Percentiles rank a stretch among this genome's conserved stretches.
Conservation (phyloP, 208 protist species). For the Leishmania braziliensis region DNA sequence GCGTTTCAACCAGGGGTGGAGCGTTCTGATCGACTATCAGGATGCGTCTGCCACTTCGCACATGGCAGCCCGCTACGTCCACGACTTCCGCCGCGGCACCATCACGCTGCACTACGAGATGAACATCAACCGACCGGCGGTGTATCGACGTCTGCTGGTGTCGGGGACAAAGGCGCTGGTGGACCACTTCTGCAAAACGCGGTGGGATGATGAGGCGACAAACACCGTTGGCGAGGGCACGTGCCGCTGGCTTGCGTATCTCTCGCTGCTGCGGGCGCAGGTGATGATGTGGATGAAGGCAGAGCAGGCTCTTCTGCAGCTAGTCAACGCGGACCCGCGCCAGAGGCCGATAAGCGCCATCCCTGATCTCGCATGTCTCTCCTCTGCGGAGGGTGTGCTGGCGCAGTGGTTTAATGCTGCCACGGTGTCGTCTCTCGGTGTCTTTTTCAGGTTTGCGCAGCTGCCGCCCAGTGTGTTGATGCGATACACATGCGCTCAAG, state of each 20-base stretch:
- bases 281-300: slow-evolving; percentile 65
- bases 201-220: slow-evolving; percentile 24
- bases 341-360: slow-evolving; percentile 17
- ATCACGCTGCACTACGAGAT: slow-evolving; percentile 81
- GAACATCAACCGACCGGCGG: slow-evolving; percentile 60
- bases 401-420: slow-evolving; percentile 65
- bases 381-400: slow-evolving; percentile 52
- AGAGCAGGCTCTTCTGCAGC: slow-evolving; percentile 63
- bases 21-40: slow-evolving; percentile 76
- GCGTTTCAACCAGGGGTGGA: slow-evolving; percentile 86
- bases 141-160: slow-evolving; percentile 73
- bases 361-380: slow-evolving; percentile 42
- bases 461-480: slow-evolving; percentile 21
- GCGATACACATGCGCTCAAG: slow-evolving; percentile 16
- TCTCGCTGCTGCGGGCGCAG: slow-evolving; percentile 63
- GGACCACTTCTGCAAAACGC: slow-evolving; percentile 59
- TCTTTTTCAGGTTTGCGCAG: slow-evolving; percentile 61
- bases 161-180: slow-evolving; percentile 73
- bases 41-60: slow-evolving; percentile 45
- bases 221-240: slow-evolving; percentile 23
- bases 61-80: slow-evolving; percentile 61
- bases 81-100: slow-evolving; percentile 68
- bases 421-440: slow-evolving; percentile 49
- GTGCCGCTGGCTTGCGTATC: slow-evolving; percentile 54
- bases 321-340: slow-evolving; percentile 23